Conservation (phyloP, 768 basidiomycete genomes). For the Cystofilobasidium macerans region DNA sequence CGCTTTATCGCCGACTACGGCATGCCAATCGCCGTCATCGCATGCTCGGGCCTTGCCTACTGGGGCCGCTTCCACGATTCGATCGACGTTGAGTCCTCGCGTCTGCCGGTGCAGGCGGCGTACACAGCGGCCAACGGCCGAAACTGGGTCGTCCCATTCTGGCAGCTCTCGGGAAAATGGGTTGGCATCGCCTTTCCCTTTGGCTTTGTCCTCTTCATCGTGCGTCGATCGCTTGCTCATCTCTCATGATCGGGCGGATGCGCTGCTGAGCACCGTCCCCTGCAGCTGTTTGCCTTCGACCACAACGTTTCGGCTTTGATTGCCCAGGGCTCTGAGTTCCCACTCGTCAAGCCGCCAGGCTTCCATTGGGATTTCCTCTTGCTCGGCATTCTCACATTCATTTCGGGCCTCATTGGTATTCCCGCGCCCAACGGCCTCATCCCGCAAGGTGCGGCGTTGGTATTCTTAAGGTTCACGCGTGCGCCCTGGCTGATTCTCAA, state of each 20-base stretch:
- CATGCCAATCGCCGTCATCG: slow-evolving; percentile 76
- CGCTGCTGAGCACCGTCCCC: neutral
- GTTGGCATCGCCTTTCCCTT: slow-evolving; percentile 81
- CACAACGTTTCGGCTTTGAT: slow-evolving; percentile 59
- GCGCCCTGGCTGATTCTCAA: too few relatives aligned
- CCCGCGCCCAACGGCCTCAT: slow-evolving; percentile 65
- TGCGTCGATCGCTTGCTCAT: slow-evolving; percentile 35
- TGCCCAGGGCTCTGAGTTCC: slow-evolving; percentile 79
- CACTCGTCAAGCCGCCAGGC: slow-evolving; percentile 71
- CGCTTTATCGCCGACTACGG: slow-evolving; percentile 76
- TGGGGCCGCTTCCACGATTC: slow-evolving; percentile 60
- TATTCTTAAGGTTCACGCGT: too few relatives aligned
- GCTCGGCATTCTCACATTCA: slow-evolving; percentile 77
- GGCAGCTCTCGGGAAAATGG: slow-evolving; percentile 80
- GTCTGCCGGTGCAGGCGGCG: slow-evolving; percentile 56
- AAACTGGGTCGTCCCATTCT: slow-evolving; percentile 75
- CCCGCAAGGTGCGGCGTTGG: slow-evolving; percentile 34
- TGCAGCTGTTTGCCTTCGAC: slow-evolving; percentile 20
- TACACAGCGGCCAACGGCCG: slow-evolving; percentile 61
- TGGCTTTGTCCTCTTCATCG: slow-evolving; percentile 72
- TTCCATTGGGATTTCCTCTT: slow-evolving; percentile 56
- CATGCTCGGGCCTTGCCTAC: slow-evolving; percentile 65
- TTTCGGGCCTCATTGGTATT: slow-evolving; percentile 71
- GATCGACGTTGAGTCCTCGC: slow-evolving; percentile 37
- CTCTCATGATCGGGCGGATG: neutral